phyloP scores from a whole-genome alignment of 768 basidiomycete genomes.

The Leucosporidium yakuticum region DNA sequence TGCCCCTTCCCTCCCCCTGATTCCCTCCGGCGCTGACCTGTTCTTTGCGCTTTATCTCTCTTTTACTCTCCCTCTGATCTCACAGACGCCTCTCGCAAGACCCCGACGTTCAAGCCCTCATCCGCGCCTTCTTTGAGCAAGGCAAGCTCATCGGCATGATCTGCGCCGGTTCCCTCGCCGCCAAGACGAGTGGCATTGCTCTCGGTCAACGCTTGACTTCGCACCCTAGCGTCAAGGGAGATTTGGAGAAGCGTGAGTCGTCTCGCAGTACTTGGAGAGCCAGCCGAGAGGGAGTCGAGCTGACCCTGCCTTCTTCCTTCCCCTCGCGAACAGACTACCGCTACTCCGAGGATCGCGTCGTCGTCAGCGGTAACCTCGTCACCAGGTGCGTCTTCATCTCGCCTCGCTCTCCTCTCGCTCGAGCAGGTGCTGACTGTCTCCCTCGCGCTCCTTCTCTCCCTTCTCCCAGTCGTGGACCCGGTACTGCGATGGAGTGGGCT shows the following conservation, averaged over 20 bases:
- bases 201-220: constrained; percentile 26
- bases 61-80: too few relatives aligned
- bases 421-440: not conserved
- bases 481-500: constrained; percentile 28
- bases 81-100: constrained; percentile 15
- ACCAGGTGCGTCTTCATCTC: constrained; percentile 6
- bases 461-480: constrained; percentile 21
- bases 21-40: too few relatives aligned
- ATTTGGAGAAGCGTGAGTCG: constrained; percentile 26
- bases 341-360: constrained; percentile 33
- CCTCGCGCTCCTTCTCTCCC: not conserved
- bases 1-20: too few relatives aligned
- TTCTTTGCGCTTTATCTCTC: too few relatives aligned
- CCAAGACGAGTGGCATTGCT: constrained; percentile 21
- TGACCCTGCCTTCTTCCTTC: not conserved
- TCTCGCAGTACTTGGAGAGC: too few relatives aligned
- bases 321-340: constrained; percentile 15
- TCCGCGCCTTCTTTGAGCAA: not conserved
- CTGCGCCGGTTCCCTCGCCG: constrained; percentile 34
- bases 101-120: constrained; percentile 10
- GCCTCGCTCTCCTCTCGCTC: too few relatives aligned
- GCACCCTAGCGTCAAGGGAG: constrained; percentile 28
- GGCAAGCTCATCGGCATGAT: constrained; percentile 31
- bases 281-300: not conserved
- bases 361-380: constrained; percentile 24